A percentile compares a stretch with the other conserved stretches of the same genome.
Evolutionary conservation across 805 yeast species (phyloP).

Genomic region (Barnettozyma wickerhamii): DNA sequence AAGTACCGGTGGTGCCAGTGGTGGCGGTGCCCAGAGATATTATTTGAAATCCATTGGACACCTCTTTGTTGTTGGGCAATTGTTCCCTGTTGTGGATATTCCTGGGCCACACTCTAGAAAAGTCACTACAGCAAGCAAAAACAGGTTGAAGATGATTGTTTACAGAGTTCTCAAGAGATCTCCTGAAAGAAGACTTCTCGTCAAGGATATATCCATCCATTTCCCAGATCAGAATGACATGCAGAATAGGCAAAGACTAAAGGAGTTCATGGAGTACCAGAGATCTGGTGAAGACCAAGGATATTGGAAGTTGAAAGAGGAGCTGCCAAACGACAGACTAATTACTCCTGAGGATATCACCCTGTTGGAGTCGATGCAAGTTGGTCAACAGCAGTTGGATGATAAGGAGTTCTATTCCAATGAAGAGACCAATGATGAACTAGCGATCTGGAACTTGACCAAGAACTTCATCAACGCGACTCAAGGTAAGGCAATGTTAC

Average conservation of each 20-base stretch:
- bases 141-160: constrained; percentile 89
- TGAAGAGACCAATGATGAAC: constrained; percentile 66
- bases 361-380: constrained; percentile 85
- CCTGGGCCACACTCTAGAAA: constrained; percentile 98
- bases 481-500: constrained; percentile 96
- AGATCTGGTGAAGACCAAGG: constrained; percentile 93
- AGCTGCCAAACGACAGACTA: constrained; percentile 71
- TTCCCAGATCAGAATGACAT: constrained; percentile 97
- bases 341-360: constrained; percentile 90
- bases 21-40: constrained; percentile 62
- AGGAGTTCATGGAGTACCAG: constrained; percentile 97
- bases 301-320: constrained; percentile 83
- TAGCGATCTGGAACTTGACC: constrained; percentile 93
- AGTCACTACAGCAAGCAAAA: constrained; percentile 89
- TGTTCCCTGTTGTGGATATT: constrained; percentile 87
- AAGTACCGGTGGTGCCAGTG: constrained; percentile 72
- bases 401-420: constrained; percentile 62
- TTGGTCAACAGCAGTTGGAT: constrained; percentile 83
- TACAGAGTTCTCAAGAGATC: constrained; percentile 77
- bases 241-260: constrained; percentile 92
- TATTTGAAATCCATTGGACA: constrained; percentile 66
- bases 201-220: constrained; percentile 83
- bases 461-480: constrained; percentile 89
- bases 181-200: constrained; percentile 69
- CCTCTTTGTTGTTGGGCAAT: constrained; percentile 85